phyloP scores from a whole-genome alignment of 208 protist genomes.

The Wallacemonas sp. region DNA sequence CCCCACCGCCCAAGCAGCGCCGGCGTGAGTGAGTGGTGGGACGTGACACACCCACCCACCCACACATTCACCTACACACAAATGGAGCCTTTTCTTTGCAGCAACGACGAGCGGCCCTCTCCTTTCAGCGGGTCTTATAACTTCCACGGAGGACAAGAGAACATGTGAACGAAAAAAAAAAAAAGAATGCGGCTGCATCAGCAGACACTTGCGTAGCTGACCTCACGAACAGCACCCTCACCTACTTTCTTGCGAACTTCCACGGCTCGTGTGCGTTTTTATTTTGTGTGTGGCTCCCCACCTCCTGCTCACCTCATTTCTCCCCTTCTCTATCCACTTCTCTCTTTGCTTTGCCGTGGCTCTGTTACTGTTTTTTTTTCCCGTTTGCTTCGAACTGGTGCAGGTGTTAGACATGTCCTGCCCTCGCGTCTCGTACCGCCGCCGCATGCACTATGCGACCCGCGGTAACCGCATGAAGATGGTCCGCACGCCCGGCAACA shows the following conservation, averaged over 20 bases:
- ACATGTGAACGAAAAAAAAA: no score
- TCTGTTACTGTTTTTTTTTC: not conserved
- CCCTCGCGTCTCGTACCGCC: slow-evolving; percentile 75
- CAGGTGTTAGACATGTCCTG: slow-evolving; percentile 56
- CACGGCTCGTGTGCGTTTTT: no score
- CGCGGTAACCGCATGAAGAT: slow-evolving; percentile 81
- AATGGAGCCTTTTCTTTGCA: no score
- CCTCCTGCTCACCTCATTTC: not conserved
- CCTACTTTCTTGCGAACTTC: no score
- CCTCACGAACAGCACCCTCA: no score
- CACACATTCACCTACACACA: no score
- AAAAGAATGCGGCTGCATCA: no score
- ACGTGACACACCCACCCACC: not conserved
- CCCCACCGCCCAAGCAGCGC: slow-evolving; percentile 2
- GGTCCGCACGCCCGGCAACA: slow-evolving; percentile 90
- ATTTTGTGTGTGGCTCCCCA: no score
- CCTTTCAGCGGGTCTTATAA: no score
- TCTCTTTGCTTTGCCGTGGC: slow-evolving; percentile 1
- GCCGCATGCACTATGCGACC: slow-evolving; percentile 79
- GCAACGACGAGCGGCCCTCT: no score
- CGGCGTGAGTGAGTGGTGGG: not conserved
- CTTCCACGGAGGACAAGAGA: no score
- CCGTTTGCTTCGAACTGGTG: slow-evolving; percentile 45
- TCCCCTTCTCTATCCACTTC: slow-evolving; percentile 1
- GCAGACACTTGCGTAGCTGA: no score